These are phyloP conservation scores for Cubamyces sp. DNA, from an alignment of 768 basidiomycete species.

Conservation along the genomic window DNA sequence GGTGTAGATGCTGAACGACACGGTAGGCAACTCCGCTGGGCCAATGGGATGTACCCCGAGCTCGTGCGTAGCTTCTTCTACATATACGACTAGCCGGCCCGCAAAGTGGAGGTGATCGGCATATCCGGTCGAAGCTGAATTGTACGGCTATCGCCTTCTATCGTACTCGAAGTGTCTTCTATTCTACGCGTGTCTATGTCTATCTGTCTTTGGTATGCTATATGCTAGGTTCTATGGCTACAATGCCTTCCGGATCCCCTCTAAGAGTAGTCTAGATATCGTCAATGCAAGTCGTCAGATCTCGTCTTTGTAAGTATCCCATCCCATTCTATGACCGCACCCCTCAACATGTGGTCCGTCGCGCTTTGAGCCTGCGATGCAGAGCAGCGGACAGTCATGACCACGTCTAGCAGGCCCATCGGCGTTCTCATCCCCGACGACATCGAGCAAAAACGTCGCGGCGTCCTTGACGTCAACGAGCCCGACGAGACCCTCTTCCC, in stretches of 20 bases:
- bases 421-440: conserved; percentile 8
- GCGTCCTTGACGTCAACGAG: conserved; percentile 39
- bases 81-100: background rate
- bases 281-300: conserved; percentile 15
- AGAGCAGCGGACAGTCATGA: conserved; percentile 39
- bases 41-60: conserved; percentile 20
- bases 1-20: conserved; percentile 19
- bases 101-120: background rate
- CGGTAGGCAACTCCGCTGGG: conserved; percentile 11
- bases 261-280: background rate
- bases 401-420: background rate
- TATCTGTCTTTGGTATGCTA: background rate
- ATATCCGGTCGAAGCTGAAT: too few species aligned
- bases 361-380: conserved; percentile 41
- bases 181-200: background rate
- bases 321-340: conserved; percentile 44
- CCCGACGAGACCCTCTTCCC: conserved; percentile 33
- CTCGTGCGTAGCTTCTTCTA: conserved; percentile 6
- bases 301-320: conserved; percentile 41
- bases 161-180: background rate
- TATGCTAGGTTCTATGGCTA: conserved; percentile 5
- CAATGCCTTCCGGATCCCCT: background rate
- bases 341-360: conserved; percentile 37
- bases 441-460: conserved; percentile 31
- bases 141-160: too few species aligned